Conservation (phyloP, 192 early-diverging fungal genomes). For the Gigaspora rosea region DNA sequence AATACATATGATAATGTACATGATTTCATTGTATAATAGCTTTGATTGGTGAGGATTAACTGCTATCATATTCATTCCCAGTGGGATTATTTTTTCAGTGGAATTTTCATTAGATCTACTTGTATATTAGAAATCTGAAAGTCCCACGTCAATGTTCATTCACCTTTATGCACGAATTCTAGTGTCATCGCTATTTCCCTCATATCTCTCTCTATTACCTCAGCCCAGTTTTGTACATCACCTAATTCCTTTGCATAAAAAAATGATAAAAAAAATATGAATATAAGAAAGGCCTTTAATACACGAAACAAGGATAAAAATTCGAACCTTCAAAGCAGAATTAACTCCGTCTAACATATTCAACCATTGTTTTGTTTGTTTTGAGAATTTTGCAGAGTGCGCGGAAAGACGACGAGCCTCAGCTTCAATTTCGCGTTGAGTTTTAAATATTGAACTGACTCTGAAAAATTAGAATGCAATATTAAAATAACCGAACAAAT, state of each 20-base stretch:
- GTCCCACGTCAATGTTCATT: not conserved
- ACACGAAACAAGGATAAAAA: not conserved
- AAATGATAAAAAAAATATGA: not conserved
- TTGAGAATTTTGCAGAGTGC: conserved; percentile 52
- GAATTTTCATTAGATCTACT: too few species aligned
- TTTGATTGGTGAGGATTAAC: too few species aligned
- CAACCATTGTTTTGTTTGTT: conserved; percentile 80
- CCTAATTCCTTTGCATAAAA: conserved; percentile 69
- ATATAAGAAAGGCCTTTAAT: not conserved
- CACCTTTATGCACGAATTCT: conserved; percentile 45
- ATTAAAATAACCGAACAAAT: not conserved
- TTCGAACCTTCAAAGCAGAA: conserved; percentile 69
- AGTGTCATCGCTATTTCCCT: conserved; percentile 66
- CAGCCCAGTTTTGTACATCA: conserved; percentile 84
- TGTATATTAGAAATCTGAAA: too few species aligned
- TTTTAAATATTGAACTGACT: conserved; percentile 59
- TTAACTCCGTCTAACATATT: conserved; percentile 74
- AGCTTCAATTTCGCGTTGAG: conserved; percentile 68
- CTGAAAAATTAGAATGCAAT: conserved; percentile 34
- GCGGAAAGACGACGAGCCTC: conserved; percentile 54
- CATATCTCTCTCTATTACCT: conserved; percentile 84
- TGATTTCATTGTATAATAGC: too few species aligned
- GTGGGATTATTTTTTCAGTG: too few species aligned
- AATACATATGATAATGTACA: too few species aligned
- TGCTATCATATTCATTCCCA: too few species aligned